Conservation (phyloP, 2,329 filamentous ascomycete genomes). For the Fusarium drepaniforme region DNA sequence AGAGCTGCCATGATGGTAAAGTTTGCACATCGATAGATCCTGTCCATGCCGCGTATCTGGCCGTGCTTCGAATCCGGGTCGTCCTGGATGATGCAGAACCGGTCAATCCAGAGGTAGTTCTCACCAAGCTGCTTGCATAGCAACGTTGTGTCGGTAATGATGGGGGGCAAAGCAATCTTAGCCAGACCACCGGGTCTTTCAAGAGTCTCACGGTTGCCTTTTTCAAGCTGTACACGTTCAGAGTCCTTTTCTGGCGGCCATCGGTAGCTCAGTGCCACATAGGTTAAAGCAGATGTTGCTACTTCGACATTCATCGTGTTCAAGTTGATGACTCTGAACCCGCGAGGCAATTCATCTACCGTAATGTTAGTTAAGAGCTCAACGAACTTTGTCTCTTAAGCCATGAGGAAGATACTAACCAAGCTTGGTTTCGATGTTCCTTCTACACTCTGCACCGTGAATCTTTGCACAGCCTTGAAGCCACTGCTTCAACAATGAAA, state of each 20-base stretch:
- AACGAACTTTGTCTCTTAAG: too few species aligned
- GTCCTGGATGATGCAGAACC: slow-evolving; percentile 8
- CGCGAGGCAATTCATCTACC: background rate
- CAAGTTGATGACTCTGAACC: background rate
- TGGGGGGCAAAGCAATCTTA: background rate
- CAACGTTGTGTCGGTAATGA: background rate
- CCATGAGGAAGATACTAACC: background rate
- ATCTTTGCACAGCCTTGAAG: background rate
- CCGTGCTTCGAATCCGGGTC: background rate
- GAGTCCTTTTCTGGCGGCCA: background rate
- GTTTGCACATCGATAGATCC: background rate
- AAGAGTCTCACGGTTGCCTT: background rate
- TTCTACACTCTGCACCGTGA: background rate
- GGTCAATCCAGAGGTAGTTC: background rate
- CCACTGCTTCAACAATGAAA: background rate
- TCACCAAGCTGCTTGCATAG: slow-evolving; percentile 1
- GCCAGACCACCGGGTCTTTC: background rate
- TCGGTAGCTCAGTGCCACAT: background rate
- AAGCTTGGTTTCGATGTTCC: background rate
- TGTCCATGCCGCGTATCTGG: background rate
- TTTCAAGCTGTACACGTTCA: background rate
- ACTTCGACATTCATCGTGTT: background rate
- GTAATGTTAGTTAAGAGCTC: background rate
- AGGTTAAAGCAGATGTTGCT: background rate
- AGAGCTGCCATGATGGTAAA: background rate